These are phyloP conservation scores for Rhodomyrtus tomentosa DNA, from an alignment of 345 rosid species.

Conservation along the genomic window DNA sequence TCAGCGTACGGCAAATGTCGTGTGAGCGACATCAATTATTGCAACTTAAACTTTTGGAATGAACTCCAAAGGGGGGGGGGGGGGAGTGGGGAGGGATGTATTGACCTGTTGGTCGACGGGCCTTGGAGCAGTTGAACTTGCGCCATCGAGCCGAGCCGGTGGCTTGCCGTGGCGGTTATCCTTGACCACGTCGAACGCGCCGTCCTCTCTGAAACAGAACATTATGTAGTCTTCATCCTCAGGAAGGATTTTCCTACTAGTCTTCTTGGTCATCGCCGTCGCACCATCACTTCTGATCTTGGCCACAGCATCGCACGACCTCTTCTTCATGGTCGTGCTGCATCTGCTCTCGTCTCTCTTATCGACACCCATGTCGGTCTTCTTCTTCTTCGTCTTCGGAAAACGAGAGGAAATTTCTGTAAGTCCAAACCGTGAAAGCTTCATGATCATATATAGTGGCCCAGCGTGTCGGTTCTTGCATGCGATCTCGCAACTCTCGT, in stretches of 20 bases:
- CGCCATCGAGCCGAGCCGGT: neutral
- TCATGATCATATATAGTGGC: neutral
- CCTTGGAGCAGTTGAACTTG: neutral
- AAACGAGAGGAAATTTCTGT: neutral
- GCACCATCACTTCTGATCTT: neutral
- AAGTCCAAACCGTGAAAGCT: neutral
- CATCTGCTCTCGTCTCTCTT: neutral
- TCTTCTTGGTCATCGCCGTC: neutral
- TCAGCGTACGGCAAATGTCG: neutral
- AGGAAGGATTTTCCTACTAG: neutral
- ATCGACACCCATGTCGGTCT: neutral
- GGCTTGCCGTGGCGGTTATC: conserved; percentile 18
- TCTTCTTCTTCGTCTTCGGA: neutral
- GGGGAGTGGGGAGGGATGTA: neutral
- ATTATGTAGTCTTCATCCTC: conserved; percentile 52
- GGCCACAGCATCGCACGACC: neutral
- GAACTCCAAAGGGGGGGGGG: too few species aligned
- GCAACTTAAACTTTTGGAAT: neutral
- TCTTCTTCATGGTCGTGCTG: neutral
- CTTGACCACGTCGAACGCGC: conserved; percentile 44
- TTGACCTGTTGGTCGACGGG: neutral
- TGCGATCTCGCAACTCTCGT: neutral
- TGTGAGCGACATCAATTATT: neutral
- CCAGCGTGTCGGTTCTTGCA: neutral
- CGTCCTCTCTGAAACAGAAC: conserved; percentile 56